Conservation (phyloP, 2,329 filamentous ascomycete genomes). For the Diaporthe caulivora region DNA sequence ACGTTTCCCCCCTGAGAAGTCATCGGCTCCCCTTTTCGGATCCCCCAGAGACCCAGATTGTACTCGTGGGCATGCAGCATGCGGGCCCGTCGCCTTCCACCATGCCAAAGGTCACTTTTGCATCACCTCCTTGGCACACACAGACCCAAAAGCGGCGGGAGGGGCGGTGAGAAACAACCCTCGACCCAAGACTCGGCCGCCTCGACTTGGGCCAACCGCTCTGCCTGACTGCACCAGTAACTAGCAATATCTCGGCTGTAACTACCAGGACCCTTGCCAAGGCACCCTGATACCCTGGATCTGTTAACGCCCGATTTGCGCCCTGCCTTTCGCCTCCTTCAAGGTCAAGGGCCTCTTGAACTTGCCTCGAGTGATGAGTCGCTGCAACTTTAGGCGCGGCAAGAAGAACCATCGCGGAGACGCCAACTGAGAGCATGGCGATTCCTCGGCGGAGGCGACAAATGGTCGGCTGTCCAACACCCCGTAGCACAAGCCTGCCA, state of each 20-base stretch:
- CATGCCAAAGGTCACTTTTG: conserved; percentile 29
- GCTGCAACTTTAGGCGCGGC: neutral
- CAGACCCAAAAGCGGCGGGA: neutral
- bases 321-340: conserved; percentile 9
- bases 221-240: neutral
- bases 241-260: conserved; percentile 7
- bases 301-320: conserved; percentile 7
- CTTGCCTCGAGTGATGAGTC: neutral
- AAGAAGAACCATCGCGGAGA: neutral
- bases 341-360: neutral
- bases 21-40: conserved; percentile 27
- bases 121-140: conserved; percentile 20
- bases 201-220: neutral
- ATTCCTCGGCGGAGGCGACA: neutral
- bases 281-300: conserved; percentile 25
- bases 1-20: conserved; percentile 17
- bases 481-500: neutral
- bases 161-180: conserved; percentile 22
- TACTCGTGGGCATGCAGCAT: conserved; percentile 26
- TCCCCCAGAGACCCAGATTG: conserved; percentile 9
- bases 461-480: neutral
- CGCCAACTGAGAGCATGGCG: neutral
- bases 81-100: conserved; percentile 11
- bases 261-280: conserved; percentile 23
- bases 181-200: conserved; percentile 3